phyloP scores from a whole-genome alignment of 139 green algal species.

The Closterium sp. region DNA sequence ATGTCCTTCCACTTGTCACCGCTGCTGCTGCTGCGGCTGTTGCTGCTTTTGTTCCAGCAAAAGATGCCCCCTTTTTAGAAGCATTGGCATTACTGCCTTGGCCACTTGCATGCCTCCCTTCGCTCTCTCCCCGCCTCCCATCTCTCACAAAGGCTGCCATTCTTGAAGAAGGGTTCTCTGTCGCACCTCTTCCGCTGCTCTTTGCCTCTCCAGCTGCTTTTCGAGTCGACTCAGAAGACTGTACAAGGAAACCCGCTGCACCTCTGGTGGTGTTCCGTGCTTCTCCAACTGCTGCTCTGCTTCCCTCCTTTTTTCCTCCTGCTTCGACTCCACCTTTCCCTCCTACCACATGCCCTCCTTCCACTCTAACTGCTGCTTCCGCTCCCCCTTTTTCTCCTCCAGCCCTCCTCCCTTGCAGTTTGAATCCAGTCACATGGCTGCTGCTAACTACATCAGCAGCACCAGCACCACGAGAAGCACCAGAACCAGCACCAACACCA shows the following conservation, averaged over 20 bases:
- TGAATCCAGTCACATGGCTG: not conserved
- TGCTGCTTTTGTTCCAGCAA: not conserved
- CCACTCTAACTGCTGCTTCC: no score
- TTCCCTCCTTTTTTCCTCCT: not conserved
- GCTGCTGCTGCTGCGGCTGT: not conserved
- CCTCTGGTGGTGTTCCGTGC: no score
- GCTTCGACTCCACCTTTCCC: not conserved
- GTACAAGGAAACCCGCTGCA: no score
- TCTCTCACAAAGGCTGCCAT: not conserved
- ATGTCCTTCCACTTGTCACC: not conserved
- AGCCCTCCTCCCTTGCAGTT: not conserved
- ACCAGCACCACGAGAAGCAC: no score
- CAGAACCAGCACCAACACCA: not conserved
- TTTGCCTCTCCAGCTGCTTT: no score
- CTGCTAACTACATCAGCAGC: no score
- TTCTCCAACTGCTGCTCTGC: not conserved
- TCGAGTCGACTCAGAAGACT: no score
- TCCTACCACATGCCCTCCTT: not conserved
- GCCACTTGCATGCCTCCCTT: no score
- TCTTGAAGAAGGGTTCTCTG: not conserved
- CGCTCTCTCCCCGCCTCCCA: not conserved
- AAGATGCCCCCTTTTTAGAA: not conserved
- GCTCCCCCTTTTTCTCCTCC: no score
- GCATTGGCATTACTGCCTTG: no score
- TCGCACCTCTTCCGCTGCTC: not conserved